Conservation (phyloP, 2,329 filamentous ascomycete species). For the Fusarium azukiicola region DNA sequence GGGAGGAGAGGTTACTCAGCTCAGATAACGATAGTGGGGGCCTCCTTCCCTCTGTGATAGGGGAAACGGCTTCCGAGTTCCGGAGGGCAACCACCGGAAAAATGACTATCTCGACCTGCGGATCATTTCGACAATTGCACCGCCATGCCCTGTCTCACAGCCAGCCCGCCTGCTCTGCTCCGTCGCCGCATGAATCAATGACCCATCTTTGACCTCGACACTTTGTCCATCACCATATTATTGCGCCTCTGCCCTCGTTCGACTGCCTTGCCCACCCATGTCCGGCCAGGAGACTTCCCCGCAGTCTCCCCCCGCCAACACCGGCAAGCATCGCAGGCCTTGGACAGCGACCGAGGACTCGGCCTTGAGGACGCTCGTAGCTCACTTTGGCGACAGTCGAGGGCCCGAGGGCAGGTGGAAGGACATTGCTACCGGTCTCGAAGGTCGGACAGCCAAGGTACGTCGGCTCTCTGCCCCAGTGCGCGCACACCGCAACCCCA, state of each 20-base stretch:
- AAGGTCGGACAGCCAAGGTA: constrained; percentile 55
- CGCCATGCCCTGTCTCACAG: constrained; percentile 2
- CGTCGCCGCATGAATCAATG: constrained; percentile 28
- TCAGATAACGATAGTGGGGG: constrained; percentile 19
- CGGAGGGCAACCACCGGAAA: constrained; percentile 15
- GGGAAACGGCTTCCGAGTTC: constrained; percentile 22
- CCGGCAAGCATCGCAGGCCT: constrained; percentile 49
- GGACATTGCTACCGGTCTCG: constrained; percentile 52
- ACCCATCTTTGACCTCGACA: constrained; percentile 23
- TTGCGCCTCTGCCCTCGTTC: constrained; percentile 1
- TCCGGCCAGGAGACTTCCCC: constrained; percentile 50
- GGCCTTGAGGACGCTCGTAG: constrained; percentile 53
- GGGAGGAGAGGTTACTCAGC: background rate
- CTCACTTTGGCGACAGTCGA: constrained; percentile 53
- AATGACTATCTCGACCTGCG: constrained; percentile 15
- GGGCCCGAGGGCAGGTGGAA: constrained; percentile 55
- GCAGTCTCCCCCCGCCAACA: constrained; percentile 47
- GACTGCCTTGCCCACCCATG: constrained; percentile 37
- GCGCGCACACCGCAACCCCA: constrained; percentile 21
- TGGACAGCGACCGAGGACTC: constrained; percentile 55
- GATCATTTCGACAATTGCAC: constrained; percentile 18
- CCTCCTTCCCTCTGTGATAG: background rate
- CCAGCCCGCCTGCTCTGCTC: background rate
- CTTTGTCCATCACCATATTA: background rate
- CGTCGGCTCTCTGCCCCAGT: constrained; percentile 7